Conservation (phyloP, 345 rosid genomes). For the Salix viminalis region DNA sequence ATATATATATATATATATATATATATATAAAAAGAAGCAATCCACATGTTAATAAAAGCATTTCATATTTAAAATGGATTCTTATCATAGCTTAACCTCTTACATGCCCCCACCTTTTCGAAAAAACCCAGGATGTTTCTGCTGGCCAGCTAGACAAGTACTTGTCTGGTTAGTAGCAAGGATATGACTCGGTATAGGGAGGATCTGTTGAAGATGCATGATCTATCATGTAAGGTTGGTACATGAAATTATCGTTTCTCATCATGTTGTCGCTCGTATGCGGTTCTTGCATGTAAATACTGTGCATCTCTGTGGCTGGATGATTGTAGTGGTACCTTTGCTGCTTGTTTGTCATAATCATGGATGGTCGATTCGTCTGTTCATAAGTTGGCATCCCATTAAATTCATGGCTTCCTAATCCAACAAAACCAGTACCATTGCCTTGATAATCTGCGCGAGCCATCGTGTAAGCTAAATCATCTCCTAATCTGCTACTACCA, state of each 20-base stretch:
- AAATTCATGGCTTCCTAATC: constrained; percentile 12
- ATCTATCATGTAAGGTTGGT: constrained; percentile 14
- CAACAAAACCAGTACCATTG: constrained; percentile 10
- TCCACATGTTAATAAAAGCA: not conserved
- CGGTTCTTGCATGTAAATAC: constrained; percentile 9
- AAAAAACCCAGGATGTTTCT: too few species aligned
- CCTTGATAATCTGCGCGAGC: constrained; percentile 8
- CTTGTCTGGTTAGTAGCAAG: not conserved
- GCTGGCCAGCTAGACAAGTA: not conserved
- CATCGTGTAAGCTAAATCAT: constrained; percentile 8
- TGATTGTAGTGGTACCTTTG: constrained; percentile 8
- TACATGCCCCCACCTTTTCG: too few species aligned
- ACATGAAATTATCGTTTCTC: constrained; percentile 9
- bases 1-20: too few species aligned
- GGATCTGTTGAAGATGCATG: constrained; percentile 5
- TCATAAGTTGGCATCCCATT: constrained; percentile 15
- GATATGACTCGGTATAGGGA: not conserved
- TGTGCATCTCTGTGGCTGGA: constrained; percentile 20
- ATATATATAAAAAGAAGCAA: too few species aligned
- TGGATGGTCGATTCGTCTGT: constrained; percentile 10
- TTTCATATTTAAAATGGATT: too few species aligned
- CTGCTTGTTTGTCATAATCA: constrained; percentile 11
- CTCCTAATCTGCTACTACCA: not conserved
- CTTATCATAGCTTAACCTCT: too few species aligned
- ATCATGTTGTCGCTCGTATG: not conserved